Base-by-base conservation (phyloP, 106 monocot genomes). In the Dendrobium officinale region DNA sequence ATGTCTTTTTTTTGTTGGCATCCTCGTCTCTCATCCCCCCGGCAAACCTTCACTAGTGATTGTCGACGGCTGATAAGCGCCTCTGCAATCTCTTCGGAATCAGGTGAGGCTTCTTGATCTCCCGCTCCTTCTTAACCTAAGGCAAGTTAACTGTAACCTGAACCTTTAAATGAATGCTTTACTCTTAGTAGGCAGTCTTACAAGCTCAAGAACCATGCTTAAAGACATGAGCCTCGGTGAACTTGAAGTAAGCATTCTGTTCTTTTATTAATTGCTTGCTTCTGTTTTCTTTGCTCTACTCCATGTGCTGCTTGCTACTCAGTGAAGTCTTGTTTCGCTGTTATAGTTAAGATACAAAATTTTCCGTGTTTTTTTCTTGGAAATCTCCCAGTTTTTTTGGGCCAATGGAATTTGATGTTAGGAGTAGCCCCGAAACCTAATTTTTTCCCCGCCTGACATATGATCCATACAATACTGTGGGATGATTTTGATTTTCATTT, bases 201-300 rank as follows among this genome's bases (percentile, higher is more conserved):
- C 80, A 20, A 67, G 66, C 61, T 82, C 89, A 40, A 97, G 85
- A 84, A 90, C 91, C 59, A 41, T 86, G 72, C 83, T 97, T 29
- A 97, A 94, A 84, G 92, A 84, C 40, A 94, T 97, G 97, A 86
- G 89, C 6, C 94, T 85, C 84, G 13, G 85, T 6, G 94, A 97
- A 66, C 88, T 97, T n/a, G 89, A 94, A 77, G 97, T 97, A 87
- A 80, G 74, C 18, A 5, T 78, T 75, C 16, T 42, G 19, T 47
- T 55, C 6, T 64, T 64, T 22, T 24, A 64, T 24, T 26, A 64
- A 64, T 8, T 64, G 64, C 64, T 64, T 64, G 26, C 26, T 26
- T 26, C 26, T 26, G 26, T 26, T 24, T 64, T 64, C 64, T 22
- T 0, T 61, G 5, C 8, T 1, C 20, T 1, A 5, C 24, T 1